phyloP scores from a whole-genome alignment of 2,329 filamentous ascomycete genomes.

The Ophiostoma triangulosporum region DNA sequence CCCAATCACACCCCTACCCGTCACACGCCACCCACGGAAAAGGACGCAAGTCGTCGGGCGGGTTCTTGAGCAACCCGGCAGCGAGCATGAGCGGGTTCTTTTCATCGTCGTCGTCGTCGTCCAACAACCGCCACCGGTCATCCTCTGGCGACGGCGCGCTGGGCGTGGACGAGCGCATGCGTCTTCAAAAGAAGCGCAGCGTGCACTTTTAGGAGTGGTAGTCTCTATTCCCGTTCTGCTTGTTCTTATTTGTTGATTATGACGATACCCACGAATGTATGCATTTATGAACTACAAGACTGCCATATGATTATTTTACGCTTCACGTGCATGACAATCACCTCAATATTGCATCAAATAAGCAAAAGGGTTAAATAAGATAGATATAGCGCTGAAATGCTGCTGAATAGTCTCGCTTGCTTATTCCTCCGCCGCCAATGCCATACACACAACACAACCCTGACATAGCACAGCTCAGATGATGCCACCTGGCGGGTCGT shows the following conservation, averaged over 20 bases:
- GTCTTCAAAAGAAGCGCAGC: conserved; percentile 23
- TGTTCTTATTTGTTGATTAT: background rate
- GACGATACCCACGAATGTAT: background rate
- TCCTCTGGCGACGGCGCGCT: conserved; percentile 4
- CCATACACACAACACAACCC: background rate
- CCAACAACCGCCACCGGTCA: conserved; percentile 10
- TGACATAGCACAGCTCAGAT: conserved; percentile 28
- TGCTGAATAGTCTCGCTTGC: background rate
- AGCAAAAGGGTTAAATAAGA: background rate
- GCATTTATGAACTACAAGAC: background rate
- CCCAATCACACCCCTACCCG: conserved; percentile 10
- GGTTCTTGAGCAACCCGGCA: conserved; percentile 12
- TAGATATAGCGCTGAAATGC: background rate
- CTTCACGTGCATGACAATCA: too few relatives aligned
- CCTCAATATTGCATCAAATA: too few relatives aligned
- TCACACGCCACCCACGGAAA: conserved; percentile 1
- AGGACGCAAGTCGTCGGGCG: background rate
- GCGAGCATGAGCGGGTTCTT: conserved; percentile 17
- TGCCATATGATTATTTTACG: too few relatives aligned
- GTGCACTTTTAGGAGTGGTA: conserved; percentile 22
- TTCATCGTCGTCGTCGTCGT: background rate
- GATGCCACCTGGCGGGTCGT: conserved; percentile 47
- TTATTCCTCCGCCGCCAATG: too few relatives aligned
- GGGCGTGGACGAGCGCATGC: conserved; percentile 16
- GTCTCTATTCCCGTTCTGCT: too few relatives aligned